Evolutionary conservation across 148 eudicot species (phyloP).

Genomic region (Rhododendron williamsianum): DNA sequence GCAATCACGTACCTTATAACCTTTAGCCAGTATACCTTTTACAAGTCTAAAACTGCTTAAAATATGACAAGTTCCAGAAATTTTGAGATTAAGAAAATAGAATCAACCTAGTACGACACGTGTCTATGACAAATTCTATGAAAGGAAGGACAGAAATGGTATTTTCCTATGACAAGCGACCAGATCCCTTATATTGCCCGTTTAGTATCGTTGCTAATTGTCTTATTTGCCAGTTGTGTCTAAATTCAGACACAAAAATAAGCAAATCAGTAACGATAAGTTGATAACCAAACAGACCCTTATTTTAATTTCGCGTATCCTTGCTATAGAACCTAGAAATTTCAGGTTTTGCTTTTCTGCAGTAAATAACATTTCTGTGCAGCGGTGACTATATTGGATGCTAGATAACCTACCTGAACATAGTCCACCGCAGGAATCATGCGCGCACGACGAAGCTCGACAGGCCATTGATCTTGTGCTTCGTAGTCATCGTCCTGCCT

Average conservation of each 20-base stretch:
- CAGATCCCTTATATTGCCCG: no score
- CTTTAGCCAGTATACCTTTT: not conserved
- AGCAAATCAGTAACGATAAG: no score
- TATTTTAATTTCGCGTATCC: not conserved
- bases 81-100: not conserved
- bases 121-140: not conserved
- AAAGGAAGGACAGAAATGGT: no score
- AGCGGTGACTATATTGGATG: not conserved
- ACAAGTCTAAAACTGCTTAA: not conserved
- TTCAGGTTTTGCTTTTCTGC: not conserved
- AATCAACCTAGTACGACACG: not conserved
- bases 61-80: not conserved
- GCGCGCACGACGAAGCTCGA: slow-evolving; percentile 80
- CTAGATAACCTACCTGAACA: slow-evolving; percentile 41
- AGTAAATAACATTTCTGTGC: not conserved
- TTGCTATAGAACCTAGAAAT: not conserved
- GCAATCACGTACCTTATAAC: not conserved
- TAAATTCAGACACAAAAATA: not conserved
- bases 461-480: slow-evolving; percentile 98
- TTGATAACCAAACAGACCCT: not conserved
- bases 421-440: slow-evolving; percentile 85
- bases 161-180: no score
- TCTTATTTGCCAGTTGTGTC: no score
- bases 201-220: no score
- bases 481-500: slow-evolving; percentile 59